Percentiles rank a stretch among this genome's conserved stretches.
Conservation (phyloP, 2,329 filamentous ascomycete species). For the Tolypocladium guangdongense region DNA sequence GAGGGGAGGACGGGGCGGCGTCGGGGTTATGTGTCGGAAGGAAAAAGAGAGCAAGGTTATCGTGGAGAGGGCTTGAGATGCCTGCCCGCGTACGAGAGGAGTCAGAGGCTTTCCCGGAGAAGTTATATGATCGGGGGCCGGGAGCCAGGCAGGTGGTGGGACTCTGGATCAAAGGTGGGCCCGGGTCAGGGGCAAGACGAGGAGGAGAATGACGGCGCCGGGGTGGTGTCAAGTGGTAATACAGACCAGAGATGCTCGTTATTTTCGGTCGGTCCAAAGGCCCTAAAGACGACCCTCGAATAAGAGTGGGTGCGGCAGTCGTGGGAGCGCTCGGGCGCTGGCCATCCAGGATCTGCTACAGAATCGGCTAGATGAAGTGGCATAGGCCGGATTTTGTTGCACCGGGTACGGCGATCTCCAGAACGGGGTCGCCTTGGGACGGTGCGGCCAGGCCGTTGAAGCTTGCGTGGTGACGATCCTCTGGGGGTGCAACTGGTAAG, state of each 20-base stretch:
- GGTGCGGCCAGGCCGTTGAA: background rate
- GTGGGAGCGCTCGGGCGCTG: slow-evolving; percentile 9
- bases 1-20: background rate
- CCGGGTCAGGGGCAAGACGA: slow-evolving; percentile 5
- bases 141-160: slow-evolving; percentile 4
- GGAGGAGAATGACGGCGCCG: slow-evolving; percentile 1
- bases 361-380: slow-evolving; percentile 8
- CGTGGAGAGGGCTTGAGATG: background rate
- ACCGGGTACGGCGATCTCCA: slow-evolving; percentile 7
- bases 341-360: slow-evolving; percentile 8
- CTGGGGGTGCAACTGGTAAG: too few species aligned
- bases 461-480: background rate
- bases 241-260: slow-evolving; percentile 4
- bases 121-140: slow-evolving; percentile 6
- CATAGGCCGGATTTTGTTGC: slow-evolving; percentile 6
- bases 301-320: slow-evolving; percentile 4
- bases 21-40: slow-evolving; percentile 1
- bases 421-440: background rate
- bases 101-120: slow-evolving; percentile 2
- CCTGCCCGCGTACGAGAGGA: background rate
- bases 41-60: background rate
- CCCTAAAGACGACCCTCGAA: background rate
- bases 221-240: slow-evolving; percentile 5
- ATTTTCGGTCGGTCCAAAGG: slow-evolving; percentile 4
- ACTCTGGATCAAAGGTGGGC: slow-evolving; percentile 5